These are phyloP conservation scores for Botrytis aclada DNA, from an alignment of 2,329 filamentous ascomycete species.

Conservation along the genomic window DNA sequence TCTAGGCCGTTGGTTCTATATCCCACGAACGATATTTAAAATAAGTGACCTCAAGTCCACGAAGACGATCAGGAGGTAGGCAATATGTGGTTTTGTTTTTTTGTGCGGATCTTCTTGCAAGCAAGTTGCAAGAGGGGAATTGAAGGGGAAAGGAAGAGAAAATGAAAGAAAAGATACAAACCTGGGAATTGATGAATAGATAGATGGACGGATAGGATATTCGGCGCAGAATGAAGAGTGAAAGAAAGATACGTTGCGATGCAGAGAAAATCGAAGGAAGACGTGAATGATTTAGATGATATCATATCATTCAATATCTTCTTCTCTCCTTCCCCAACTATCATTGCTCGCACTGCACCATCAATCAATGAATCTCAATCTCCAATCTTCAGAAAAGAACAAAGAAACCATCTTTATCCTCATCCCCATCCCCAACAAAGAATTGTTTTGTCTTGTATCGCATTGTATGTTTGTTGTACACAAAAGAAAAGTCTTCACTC, in stretches of 20 bases:
- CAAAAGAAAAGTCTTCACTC: neutral
- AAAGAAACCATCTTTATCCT: too few species aligned
- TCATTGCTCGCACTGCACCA: too few species aligned
- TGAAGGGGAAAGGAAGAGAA: neutral
- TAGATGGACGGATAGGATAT: neutral
- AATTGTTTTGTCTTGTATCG: too few species aligned
- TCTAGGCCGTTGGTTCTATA: conserved; percentile 40
- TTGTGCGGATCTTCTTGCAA: neutral
- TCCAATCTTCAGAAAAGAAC: neutral
- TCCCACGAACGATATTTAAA: conserved; percentile 41
- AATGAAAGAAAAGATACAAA: neutral
- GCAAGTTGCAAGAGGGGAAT: neutral
- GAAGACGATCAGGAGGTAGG: conserved; percentile 39
- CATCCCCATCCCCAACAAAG: too few species aligned
- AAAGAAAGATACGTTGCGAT: neutral
- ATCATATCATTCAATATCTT: neutral
- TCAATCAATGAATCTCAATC: neutral
- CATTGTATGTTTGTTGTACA: too few species aligned
- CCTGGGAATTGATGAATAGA: too few species aligned
- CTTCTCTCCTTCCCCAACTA: too few species aligned
- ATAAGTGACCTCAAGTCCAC: conserved; percentile 41
- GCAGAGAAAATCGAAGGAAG: neutral
- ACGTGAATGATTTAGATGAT: neutral
- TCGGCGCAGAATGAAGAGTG: neutral
- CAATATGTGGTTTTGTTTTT: conserved; percentile 40